Percentiles rank a stretch among this genome's conserved stretches.
Conservation (phyloP, 2,329 filamentous ascomycete species). For the Nectriaceae sp. region DNA sequence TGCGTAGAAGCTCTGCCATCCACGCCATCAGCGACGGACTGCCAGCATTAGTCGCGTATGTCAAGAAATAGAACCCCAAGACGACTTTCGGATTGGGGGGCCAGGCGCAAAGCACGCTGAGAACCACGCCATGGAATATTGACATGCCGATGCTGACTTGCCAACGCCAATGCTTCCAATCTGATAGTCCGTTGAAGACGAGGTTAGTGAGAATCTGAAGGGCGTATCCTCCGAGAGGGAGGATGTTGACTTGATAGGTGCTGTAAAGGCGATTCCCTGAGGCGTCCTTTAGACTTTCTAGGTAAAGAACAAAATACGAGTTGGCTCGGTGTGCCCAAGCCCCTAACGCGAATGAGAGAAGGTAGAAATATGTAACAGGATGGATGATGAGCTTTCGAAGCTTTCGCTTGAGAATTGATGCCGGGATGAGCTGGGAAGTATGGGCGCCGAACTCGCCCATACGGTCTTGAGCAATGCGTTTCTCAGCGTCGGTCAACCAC, state of each 20-base stretch:
- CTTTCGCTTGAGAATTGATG: constrained; percentile 24
- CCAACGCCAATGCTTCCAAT: constrained; percentile 42
- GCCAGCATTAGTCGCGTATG: constrained; percentile 36
- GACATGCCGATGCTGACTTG: constrained; percentile 36
- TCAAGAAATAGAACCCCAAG: constrained; percentile 39
- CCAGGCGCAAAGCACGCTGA: constrained; percentile 36
- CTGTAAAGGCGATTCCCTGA: constrained; percentile 29
- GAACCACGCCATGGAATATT: constrained; percentile 32
- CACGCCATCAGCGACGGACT: constrained; percentile 38
- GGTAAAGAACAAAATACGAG: constrained; percentile 37
- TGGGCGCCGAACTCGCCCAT: constrained; percentile 32
- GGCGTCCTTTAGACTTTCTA: constrained; percentile 27
- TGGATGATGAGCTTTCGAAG: constrained; percentile 29
- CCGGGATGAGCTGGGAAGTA: constrained; percentile 29
- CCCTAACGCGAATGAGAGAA: constrained; percentile 30
- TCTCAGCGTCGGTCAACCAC: constrained; percentile 32
- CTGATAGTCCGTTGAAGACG: constrained; percentile 36
- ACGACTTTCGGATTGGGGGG: constrained; percentile 34
- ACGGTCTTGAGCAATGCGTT: constrained; percentile 24
- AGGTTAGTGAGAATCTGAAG: constrained; percentile 38
- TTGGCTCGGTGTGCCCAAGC: constrained; percentile 35
- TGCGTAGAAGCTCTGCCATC: constrained; percentile 36
- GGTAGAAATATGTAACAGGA: constrained; percentile 34
- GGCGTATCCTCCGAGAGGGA: constrained; percentile 33
- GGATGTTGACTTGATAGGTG: constrained; percentile 34